Evolutionary conservation across 2,329 filamentous ascomycete species (phyloP).

Genomic region (Cryphonectria japonica): DNA sequence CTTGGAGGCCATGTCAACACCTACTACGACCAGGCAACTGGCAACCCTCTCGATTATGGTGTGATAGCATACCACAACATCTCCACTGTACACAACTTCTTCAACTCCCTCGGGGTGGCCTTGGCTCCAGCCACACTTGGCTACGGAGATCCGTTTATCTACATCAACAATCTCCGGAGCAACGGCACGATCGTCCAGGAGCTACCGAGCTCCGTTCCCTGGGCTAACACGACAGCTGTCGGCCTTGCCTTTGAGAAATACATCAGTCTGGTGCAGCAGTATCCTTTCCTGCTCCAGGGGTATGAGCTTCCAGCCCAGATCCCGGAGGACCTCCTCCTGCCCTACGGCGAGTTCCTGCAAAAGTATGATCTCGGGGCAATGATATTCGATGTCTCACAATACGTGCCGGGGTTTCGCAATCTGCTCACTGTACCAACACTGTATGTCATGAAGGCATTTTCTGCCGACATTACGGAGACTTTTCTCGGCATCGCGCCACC

Average conservation of each 20-base stretch:
- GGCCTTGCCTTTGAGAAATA: slow-evolving; percentile 3
- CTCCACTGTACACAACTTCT: background rate
- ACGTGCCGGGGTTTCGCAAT: slow-evolving; percentile 6
- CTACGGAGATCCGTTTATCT: background rate
- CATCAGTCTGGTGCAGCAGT: background rate
- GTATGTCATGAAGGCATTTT: slow-evolving; percentile 11
- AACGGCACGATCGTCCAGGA: background rate
- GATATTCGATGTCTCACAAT: background rate
- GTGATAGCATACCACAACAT: background rate
- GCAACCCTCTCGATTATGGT: background rate
- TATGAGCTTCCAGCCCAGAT: slow-evolving; percentile 3
- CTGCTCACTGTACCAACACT: slow-evolving; percentile 3
- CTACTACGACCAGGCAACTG: background rate
- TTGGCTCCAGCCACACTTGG: background rate
- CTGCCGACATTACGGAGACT: background rate
- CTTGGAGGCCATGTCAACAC: background rate
- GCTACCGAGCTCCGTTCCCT: background rate
- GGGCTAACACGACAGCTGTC: background rate
- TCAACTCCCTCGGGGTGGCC: background rate
- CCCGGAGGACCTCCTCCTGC: slow-evolving; percentile 12
- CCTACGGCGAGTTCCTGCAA: slow-evolving; percentile 11
- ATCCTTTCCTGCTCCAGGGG: background rate
- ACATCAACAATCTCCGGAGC: background rate
- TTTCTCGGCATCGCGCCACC: background rate
- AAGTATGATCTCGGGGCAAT: slow-evolving; percentile 11